Base-by-base conservation (phyloP, 352 stramenopile genomes). In the Pythium coloratum region DNA sequence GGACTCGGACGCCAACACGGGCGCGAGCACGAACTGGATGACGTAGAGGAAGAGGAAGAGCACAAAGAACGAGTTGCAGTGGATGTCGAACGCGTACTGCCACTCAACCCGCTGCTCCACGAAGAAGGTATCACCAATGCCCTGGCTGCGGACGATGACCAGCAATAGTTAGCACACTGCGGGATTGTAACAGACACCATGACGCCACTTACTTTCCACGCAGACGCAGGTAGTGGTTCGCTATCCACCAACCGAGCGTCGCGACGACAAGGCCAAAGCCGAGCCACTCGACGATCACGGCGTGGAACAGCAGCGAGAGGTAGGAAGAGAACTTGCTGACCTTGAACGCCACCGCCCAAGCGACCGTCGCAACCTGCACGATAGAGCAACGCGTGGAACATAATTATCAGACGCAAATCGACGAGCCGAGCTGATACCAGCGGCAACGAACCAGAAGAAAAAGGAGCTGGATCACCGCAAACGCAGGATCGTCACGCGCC, bases 31-130 rank as follows among this genome's bases (percentile, higher is more conserved):
- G 74, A 99, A 99, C 90, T 99, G 83, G 7, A 95, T 75, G 76
- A 98, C 88, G 84, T 98, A 98, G 59, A 98, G 84, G 65, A 99
- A 84, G 9, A 99, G 80, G 70, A 99, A 98, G 33, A 98, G 73
- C 55, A 97, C 90, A 64, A 99, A 99, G 81, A 99, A 99, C 40
- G 96, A 89, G 86, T 99, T 99, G 88, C 95, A 99, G 82, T 99
- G 98, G 70, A 99, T 99, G 82, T 99, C 97, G 77, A 99, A 99
- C 18, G 97, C 96, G 76, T 99, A 99, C 58, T 99, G 84, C 96
- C 96, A 99, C 84, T 99, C 97, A 7, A 99, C 97, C 42, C 87
- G 84, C 81, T 99, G 98, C 66, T 98, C 91, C 24, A 99, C 97
- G 69, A 94, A 91, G 47, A 94, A 83, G 67, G 80, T 80, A 65